Base-by-base conservation (phyloP, 306 rosid species). In the Heteromeles arbutifolia region DNA sequence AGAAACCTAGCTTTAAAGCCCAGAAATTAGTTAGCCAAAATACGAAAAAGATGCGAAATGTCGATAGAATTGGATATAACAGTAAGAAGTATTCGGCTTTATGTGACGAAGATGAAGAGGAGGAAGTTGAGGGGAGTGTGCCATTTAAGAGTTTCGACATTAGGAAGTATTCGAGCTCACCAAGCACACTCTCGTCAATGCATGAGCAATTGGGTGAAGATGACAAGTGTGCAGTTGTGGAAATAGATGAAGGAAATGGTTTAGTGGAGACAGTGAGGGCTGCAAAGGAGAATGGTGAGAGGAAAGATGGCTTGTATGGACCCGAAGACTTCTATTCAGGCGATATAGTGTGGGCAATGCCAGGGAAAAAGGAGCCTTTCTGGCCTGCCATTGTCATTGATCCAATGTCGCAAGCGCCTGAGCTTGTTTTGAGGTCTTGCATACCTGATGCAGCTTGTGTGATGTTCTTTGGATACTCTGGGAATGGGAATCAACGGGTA, bases 371-470 rank as follows among this genome's bases (percentile, higher is more conserved):
- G 80, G 99, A 96, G 84, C 99, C 99, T 26, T 90, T 90, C 82
- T 96, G 99, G 99, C 99, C 99, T 15, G 99, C 99, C 84, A 84
- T 96, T 84, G 98, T 96, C 25, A 92, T 96, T 65, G 98, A 96
- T 85, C 99, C 99, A 56, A 67, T 89, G 85, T 76, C 88, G 17
- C 98, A 96, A 69, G 99, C 99, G 9, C 99, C 99, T 31, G 99
- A 96, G 77, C 79, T 89, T 67, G 99, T 96, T 74, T 80, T 96
- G 76, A 85, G 97, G 88, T 90, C 98, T 87, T 92, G 93, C 77
- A 81, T 92, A 67, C 77, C 97, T 6, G 93, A 89, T 86, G 97
- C 99, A 57, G 99, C 98, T 70, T 96, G 98, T 82, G 93, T 96
- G 69, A 96, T 96, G 99, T 96, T 96, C 84, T 93, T 96, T 48